These are phyloP conservation scores for Talaromyces sp. DNA, from an alignment of 2,329 filamentous ascomycete genomes.

Conservation along the genomic window DNA sequence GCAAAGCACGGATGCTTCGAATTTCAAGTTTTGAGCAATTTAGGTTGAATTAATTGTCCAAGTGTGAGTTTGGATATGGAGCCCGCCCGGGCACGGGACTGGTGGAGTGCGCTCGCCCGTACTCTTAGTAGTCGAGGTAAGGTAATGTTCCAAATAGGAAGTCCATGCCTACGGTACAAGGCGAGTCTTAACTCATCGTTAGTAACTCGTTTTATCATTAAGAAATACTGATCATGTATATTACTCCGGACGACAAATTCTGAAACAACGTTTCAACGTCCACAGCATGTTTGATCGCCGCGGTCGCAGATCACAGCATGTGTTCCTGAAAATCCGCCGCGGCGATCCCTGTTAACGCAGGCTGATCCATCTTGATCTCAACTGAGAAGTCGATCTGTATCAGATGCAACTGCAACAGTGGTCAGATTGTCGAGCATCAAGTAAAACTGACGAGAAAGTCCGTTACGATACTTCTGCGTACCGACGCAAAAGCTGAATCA, in stretches of 20 bases:
- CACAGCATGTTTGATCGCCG: conserved; percentile 12
- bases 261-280: background rate
- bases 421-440: background rate
- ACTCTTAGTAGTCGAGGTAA: background rate
- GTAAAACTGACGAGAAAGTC: background rate
- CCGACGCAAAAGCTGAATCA: too few relatives aligned
- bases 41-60: background rate
- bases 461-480: background rate
- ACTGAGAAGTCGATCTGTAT: conserved; percentile 2
- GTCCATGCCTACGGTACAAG: background rate
- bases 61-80: background rate
- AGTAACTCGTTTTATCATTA: too few relatives aligned
- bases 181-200: background rate
- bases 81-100: background rate
- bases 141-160: background rate
- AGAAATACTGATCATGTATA: too few relatives aligned
- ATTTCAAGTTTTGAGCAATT: background rate
- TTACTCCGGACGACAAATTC: background rate
- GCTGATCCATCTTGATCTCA: conserved; percentile 16
- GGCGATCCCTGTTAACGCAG: conserved; percentile 18
- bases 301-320: conserved; percentile 12
- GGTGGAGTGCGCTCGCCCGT: background rate
- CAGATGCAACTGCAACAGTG: background rate
- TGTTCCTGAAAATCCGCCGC: conserved; percentile 18
- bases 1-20: background rate